Conservation (phyloP, 2,329 filamentous ascomycete species). For the Lachnum nothofagi region DNA sequence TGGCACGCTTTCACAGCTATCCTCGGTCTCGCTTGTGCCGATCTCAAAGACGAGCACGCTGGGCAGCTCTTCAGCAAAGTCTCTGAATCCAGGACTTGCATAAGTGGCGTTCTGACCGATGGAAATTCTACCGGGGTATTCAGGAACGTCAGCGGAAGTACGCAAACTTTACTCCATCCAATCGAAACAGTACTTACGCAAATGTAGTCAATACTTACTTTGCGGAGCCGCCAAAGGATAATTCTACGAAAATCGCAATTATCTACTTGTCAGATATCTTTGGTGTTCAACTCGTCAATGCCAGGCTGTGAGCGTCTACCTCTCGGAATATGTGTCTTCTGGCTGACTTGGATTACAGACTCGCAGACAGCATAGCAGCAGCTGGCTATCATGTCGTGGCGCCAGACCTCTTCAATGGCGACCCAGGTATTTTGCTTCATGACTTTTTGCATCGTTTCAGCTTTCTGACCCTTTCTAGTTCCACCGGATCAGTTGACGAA, state of each 20-base stretch:
- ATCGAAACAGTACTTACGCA: too few relatives aligned
- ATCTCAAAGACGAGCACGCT: constrained; percentile 7
- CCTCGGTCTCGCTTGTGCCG: too few relatives aligned
- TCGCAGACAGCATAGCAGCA: constrained; percentile 61
- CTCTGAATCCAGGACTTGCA: constrained; percentile 1
- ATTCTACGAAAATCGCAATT: constrained; percentile 49
- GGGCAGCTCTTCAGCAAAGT: constrained; percentile 11
- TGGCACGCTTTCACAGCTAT: too few relatives aligned
- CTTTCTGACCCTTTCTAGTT: constrained; percentile 5
- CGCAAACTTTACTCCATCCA: too few relatives aligned
- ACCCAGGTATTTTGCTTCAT: constrained; percentile 25
- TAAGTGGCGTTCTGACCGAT: constrained; percentile 7
- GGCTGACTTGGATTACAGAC: too few relatives aligned
- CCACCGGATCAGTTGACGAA: background rate
- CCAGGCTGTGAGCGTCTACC: constrained; percentile 11
- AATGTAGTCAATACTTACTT: constrained; percentile 50
- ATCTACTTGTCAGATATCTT: constrained; percentile 55
- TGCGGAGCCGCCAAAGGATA: constrained; percentile 44
- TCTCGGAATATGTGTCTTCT: background rate
- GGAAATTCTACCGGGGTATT: constrained; percentile 11
- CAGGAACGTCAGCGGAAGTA: constrained; percentile 11
- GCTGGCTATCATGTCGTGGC: constrained; percentile 62
- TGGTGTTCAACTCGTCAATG: constrained; percentile 38
- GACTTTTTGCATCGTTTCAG: constrained; percentile 2
- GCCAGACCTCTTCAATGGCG: constrained; percentile 61